Percentiles rank a stretch among this genome's conserved stretches.
These are phyloP conservation scores for Ballota nigra DNA, from an alignment of 257 asterid genomes.

Conservation along the genomic window DNA sequence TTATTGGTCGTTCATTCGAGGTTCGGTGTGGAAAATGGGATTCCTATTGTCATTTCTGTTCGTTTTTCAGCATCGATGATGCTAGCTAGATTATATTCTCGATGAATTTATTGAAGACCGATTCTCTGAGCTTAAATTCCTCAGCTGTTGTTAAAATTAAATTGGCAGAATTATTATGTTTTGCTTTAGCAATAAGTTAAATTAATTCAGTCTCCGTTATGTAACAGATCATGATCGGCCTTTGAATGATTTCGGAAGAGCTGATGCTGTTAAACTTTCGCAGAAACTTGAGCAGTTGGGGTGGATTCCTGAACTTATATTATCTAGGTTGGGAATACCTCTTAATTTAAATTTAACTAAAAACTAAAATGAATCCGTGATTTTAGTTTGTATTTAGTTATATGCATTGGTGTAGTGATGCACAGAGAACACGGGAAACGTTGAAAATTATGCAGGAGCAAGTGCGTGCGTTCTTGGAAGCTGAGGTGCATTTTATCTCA, in stretches of 20 bases:
- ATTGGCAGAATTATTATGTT: not conserved
- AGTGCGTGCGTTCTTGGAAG: slow-evolving; percentile 66
- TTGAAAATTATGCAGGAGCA: slow-evolving; percentile 84
- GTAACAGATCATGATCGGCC: slow-evolving; percentile 93
- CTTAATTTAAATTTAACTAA: not conserved
- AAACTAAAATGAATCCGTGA: slow-evolving; percentile 1
- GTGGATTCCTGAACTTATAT: slow-evolving; percentile 86
- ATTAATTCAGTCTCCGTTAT: not conserved
- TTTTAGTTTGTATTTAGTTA: slow-evolving; percentile 17
- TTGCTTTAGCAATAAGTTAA: not conserved
- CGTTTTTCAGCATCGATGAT: not conserved
- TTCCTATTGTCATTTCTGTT: not conserved
- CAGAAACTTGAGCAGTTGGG: slow-evolving; percentile 75
- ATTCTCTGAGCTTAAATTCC: not conserved
- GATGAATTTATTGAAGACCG: not conserved
- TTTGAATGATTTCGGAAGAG: slow-evolving; percentile 71
- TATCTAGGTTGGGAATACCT: slow-evolving; percentile 58
- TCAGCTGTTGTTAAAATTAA: not conserved
- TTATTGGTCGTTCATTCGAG: not conserved
- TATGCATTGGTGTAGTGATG: slow-evolving; percentile 61
- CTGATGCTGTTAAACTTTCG: slow-evolving; percentile 71
- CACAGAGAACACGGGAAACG: slow-evolving; percentile 79
- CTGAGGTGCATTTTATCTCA: slow-evolving; percentile 75
- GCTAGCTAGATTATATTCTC: not conserved
- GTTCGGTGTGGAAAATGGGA: slow-evolving; percentile 1